Evolutionary conservation across 2,329 filamentous ascomycete genomes (phyloP).

Genomic region (Dryadomyces quercus-mongolicae): DNA sequence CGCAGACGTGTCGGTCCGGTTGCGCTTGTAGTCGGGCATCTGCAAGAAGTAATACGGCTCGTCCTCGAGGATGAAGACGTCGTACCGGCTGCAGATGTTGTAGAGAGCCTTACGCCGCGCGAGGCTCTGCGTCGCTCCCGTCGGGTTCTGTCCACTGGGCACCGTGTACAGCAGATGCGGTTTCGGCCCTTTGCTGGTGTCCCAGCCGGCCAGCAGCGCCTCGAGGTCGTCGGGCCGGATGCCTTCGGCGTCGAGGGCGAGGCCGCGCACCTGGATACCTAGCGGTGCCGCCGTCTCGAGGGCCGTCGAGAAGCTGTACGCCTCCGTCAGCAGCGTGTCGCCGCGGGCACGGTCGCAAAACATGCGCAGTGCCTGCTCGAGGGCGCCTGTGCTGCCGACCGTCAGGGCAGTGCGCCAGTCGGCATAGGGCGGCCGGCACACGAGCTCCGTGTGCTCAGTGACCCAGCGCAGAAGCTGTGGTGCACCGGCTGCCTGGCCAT

Average conservation of each 20-base stretch:
- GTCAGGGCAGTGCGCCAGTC: constrained; percentile 84
- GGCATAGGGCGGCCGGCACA: constrained; percentile 73
- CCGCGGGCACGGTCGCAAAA: constrained; percentile 57
- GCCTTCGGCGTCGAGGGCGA: constrained; percentile 40
- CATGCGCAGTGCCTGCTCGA: constrained; percentile 77
- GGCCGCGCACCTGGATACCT: constrained; percentile 38
- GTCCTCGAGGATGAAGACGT: constrained; percentile 80
- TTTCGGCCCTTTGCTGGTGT: constrained; percentile 23
- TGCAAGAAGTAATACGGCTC: constrained; percentile 94
- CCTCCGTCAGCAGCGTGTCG: constrained; percentile 74
- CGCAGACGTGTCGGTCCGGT: constrained; percentile 41
- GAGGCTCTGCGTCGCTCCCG: constrained; percentile 65
- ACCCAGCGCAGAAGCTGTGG: constrained; percentile 83
- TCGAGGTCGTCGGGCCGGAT: constrained; percentile 40
- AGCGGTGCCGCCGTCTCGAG: constrained; percentile 45
- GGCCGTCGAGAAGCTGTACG: constrained; percentile 77
- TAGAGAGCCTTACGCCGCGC: constrained; percentile 63
- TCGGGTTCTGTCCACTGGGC: constrained; percentile 79
- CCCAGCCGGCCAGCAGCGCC: constrained; percentile 36
- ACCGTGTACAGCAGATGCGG: constrained; percentile 48
- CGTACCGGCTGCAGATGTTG: constrained; percentile 67
- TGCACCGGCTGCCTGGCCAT: constrained; percentile 75
- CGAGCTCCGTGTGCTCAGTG: constrained; percentile 89
- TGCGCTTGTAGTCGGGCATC: constrained; percentile 61
- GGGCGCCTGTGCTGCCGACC: constrained; percentile 72